Conservation (phyloP, 768 basidiomycete genomes). For the Trametes elegans region DNA sequence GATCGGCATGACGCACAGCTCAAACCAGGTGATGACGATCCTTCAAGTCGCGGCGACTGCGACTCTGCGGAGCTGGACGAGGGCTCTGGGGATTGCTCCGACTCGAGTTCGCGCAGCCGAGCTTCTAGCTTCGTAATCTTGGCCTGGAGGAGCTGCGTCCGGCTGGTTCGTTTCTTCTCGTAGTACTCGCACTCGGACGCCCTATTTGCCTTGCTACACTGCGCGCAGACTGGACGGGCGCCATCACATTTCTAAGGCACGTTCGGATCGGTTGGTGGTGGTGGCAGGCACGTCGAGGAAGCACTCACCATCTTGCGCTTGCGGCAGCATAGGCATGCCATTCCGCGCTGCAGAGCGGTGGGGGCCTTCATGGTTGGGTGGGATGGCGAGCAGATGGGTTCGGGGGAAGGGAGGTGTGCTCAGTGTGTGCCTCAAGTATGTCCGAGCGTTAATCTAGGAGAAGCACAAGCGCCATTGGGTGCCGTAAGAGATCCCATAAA, state of each 20-base stretch:
- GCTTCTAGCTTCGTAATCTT: slow-evolving; percentile 53
- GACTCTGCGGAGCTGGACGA: slow-evolving; percentile 26
- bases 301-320: slow-evolving; percentile 37
- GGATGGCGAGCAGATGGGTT: slow-evolving; percentile 20
- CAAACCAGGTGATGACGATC: slow-evolving; percentile 13
- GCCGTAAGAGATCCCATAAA: slow-evolving; percentile 9
- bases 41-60: slow-evolving; percentile 20
- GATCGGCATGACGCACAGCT: slow-evolving; percentile 1
- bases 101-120: slow-evolving; percentile 53
- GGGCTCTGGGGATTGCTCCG: slow-evolving; percentile 29
- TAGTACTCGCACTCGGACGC: slow-evolving; percentile 54
- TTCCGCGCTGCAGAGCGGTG: slow-evolving; percentile 36
- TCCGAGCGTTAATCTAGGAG: slow-evolving; percentile 20
- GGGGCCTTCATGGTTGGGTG: slow-evolving; percentile 30
- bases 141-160: slow-evolving; percentile 56
- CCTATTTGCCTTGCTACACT: slow-evolving; percentile 55
- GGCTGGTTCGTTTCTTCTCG: slow-evolving; percentile 56
- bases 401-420: slow-evolving; percentile 5
- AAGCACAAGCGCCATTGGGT: slow-evolving; percentile 4
- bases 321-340: slow-evolving; percentile 40
- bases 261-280: neutral
- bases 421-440: slow-evolving; percentile 12
- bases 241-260: slow-evolving; percentile 58
- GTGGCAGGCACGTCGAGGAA: neutral
- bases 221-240: slow-evolving; percentile 50